Percentiles rank a stretch among this genome's conserved stretches.
phyloP scores from a whole-genome alignment of 192 early-diverging fungal genomes.

The Coemansia sp. region DNA sequence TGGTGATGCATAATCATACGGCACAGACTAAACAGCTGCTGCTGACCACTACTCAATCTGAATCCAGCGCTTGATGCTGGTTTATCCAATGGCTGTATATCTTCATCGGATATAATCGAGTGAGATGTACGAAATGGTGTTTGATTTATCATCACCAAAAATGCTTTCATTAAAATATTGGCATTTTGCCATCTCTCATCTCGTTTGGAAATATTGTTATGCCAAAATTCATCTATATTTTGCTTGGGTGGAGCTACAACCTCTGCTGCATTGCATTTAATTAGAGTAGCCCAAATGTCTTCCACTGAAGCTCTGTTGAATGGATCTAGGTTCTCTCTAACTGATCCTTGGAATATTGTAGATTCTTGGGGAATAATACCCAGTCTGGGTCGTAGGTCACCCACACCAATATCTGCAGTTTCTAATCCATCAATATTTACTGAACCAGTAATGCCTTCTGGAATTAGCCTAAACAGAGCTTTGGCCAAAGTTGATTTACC shows the following conservation, averaged over 20 bases:
- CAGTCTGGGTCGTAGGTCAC: conserved; percentile 53
- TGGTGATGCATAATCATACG: too few species aligned
- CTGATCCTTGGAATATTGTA: conserved; percentile 62
- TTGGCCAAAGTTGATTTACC: conserved; percentile 61
- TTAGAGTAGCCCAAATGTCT: conserved; percentile 62
- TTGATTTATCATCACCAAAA: background rate
- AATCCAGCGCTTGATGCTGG: background rate
- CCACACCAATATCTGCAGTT: conserved; percentile 58
- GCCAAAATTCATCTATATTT: background rate
- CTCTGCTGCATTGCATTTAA: conserved; percentile 12
- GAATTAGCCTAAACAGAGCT: conserved; percentile 60
- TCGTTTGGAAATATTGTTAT: background rate
- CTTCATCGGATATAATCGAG: background rate
- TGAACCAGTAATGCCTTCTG: conserved; percentile 35
- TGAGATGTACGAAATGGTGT: background rate
- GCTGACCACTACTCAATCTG: conserved; percentile 11
- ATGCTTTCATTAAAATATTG: conserved; percentile 26
- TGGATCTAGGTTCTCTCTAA: conserved; percentile 72
- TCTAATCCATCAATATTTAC: conserved; percentile 61
- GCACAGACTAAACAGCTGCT: too few species aligned
- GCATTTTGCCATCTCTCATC: conserved; percentile 10
- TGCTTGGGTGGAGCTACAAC: background rate
- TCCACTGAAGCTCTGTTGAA: conserved; percentile 50
- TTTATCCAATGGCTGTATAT: background rate
- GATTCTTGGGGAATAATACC: conserved; percentile 69